Evolutionary conservation across 257 asterid species (phyloP).

Genomic region (Petunia axillaris): DNA sequence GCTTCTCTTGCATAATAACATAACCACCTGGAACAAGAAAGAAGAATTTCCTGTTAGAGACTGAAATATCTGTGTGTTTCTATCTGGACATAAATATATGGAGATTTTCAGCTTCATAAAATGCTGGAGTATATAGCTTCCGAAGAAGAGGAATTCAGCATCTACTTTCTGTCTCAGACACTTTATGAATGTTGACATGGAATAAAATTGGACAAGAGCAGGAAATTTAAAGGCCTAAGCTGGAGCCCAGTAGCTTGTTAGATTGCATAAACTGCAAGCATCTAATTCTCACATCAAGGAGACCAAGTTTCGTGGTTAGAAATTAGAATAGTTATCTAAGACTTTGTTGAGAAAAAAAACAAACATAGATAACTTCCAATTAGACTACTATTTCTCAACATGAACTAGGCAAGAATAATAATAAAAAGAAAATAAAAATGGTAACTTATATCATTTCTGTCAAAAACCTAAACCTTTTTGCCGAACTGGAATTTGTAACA

Average conservation of each 20-base stretch:
- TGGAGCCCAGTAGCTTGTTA: too few species aligned
- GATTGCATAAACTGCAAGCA: neutral
- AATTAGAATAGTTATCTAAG: neutral
- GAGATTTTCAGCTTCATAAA: neutral
- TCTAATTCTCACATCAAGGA: neutral
- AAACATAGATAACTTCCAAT: neutral
- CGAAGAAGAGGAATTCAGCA: neutral
- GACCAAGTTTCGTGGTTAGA: neutral
- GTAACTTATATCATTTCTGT: neutral
- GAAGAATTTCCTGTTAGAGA: neutral
- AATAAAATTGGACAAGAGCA: neutral
- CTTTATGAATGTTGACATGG: neutral
- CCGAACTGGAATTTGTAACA: neutral
- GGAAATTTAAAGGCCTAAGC: neutral
- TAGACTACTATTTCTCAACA: neutral
- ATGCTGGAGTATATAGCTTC: neutral
- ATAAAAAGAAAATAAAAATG: too few species aligned
- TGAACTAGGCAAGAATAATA: neutral
- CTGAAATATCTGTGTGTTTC: neutral
- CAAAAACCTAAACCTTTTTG: neutral
- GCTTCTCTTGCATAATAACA: constrained; percentile 71
- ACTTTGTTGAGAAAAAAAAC: too few species aligned
- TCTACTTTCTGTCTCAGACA: neutral
- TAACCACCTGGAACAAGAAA: constrained; percentile 64
- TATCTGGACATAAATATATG: neutral